These are phyloP conservation scores for Anthracocystis walkeri DNA, from an alignment of 1,284 basidiomycete genomes.

Conservation along the genomic window DNA sequence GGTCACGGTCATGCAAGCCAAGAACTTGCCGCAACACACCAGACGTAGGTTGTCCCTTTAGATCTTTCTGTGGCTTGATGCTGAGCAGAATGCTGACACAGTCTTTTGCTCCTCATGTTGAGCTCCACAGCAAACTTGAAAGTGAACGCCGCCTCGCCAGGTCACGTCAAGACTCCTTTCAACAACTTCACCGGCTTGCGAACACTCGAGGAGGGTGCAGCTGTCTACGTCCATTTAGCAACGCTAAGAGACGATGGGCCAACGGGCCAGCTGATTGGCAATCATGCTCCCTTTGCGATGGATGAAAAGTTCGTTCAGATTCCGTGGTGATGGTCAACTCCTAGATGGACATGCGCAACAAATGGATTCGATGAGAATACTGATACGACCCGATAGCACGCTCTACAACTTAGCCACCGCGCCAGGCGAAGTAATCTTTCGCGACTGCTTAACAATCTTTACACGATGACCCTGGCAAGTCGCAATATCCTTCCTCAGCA, in stretches of 20 bases:
- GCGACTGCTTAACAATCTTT: slow-evolving; percentile 32
- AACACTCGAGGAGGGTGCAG: slow-evolving; percentile 24
- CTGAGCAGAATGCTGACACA: background rate
- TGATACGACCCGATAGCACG: background rate
- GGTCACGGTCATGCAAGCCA: slow-evolving; percentile 40
- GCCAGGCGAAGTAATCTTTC: slow-evolving; percentile 11
- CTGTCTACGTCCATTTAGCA: slow-evolving; percentile 33
- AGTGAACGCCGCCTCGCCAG: slow-evolving; percentile 37
- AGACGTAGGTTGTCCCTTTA: background rate
- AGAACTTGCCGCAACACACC: slow-evolving; percentile 19
- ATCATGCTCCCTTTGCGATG: slow-evolving; percentile 21
- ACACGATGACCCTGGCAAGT: slow-evolving; percentile 20
- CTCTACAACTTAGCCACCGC: slow-evolving; percentile 32
- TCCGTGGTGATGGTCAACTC: slow-evolving; percentile 13
- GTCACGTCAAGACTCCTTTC: slow-evolving; percentile 36
- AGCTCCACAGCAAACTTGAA: slow-evolving; percentile 15
- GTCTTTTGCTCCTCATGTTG: background rate
- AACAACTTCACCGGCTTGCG: slow-evolving; percentile 36
- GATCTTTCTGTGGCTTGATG: background rate
- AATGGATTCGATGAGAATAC: too few relatives aligned
- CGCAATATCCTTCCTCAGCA: slow-evolving; percentile 50
- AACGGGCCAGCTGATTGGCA: slow-evolving; percentile 20
- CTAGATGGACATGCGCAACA: too few relatives aligned
- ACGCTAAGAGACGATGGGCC: slow-evolving; percentile 27
- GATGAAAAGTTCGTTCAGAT: slow-evolving; percentile 21